Evolutionary conservation across 2,329 filamentous ascomycete genomes (phyloP).

Genomic region (Leptosphaerulina australis): DNA sequence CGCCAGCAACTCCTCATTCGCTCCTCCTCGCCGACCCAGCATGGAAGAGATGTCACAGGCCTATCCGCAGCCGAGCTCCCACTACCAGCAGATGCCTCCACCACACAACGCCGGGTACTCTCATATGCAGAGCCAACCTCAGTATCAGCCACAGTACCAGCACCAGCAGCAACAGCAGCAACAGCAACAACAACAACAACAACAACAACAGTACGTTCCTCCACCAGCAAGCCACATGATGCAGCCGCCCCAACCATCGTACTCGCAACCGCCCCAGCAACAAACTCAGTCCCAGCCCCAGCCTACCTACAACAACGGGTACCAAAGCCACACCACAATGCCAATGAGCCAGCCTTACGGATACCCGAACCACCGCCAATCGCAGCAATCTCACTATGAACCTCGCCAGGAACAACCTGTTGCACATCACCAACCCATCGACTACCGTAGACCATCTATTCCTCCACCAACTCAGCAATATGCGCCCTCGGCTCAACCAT

Average conservation of each 20-base stretch:
- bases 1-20: slow-evolving; percentile 54
- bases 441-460: slow-evolving; percentile 52
- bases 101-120: slow-evolving; percentile 50
- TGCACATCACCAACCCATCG: slow-evolving; percentile 48
- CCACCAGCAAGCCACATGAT: slow-evolving; percentile 47
- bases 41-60: slow-evolving; percentile 53
- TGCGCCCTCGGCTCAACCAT: slow-evolving; percentile 40
- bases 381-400: slow-evolving; percentile 47
- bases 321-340: slow-evolving; percentile 43
- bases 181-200: slow-evolving; percentile 41
- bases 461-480: slow-evolving; percentile 44
- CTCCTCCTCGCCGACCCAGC: slow-evolving; percentile 51
- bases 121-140: slow-evolving; percentile 48
- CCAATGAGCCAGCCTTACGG: slow-evolving; percentile 50
- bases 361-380: slow-evolving; percentile 45
- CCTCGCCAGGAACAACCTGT: slow-evolving; percentile 48
- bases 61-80: slow-evolving; percentile 44
- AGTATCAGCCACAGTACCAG: slow-evolving; percentile 43
- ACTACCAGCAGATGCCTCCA: slow-evolving; percentile 49
- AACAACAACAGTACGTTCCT: slow-evolving; percentile 41
- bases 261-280: slow-evolving; percentile 36
- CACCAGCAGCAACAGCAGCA: slow-evolving; percentile 41
- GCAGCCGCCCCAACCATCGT: slow-evolving; percentile 46
- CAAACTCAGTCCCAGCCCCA: slow-evolving; percentile 21
- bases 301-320: slow-evolving; percentile 35